Evolutionary conservation across 2,329 filamentous ascomycete species (phyloP).

Genomic region (Fusarium sp.): DNA sequence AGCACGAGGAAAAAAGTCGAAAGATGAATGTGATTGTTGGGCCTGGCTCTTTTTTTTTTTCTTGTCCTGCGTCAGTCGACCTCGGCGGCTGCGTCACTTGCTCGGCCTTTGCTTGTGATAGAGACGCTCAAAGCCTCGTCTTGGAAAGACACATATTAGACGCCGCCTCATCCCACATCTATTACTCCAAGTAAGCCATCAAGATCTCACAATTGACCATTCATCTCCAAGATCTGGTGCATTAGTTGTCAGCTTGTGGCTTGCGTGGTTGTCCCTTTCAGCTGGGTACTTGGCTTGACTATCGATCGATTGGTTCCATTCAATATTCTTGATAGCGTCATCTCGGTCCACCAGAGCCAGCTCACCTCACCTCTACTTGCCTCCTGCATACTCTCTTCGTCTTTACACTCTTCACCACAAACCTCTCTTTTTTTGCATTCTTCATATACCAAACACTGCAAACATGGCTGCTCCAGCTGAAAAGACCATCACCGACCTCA

Average conservation of each 20-base stretch:
- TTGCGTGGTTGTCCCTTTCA: neutral
- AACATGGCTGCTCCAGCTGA: constrained; percentile 79
- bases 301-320: neutral
- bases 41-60: constrained; percentile 1
- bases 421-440: neutral
- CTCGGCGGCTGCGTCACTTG: constrained; percentile 25
- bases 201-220: neutral
- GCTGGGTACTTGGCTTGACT: neutral
- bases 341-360: constrained; percentile 28
- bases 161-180: neutral
- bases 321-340: constrained; percentile 32
- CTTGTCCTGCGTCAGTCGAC: constrained; percentile 2
- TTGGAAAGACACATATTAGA: neutral
- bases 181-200: neutral
- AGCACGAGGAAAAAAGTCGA: neutral
- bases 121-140: neutral
- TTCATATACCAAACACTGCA: constrained; percentile 10
- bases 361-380: neutral
- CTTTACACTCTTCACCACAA: neutral
- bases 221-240: neutral
- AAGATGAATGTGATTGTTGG: neutral
- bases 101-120: constrained; percentile 37
- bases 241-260: neutral
- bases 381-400: neutral
- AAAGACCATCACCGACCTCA: constrained; percentile 76